These are phyloP conservation scores for Aeminium ludgeri DNA, from an alignment of 495 filamentous ascomycete genomes.

Conservation along the genomic window DNA sequence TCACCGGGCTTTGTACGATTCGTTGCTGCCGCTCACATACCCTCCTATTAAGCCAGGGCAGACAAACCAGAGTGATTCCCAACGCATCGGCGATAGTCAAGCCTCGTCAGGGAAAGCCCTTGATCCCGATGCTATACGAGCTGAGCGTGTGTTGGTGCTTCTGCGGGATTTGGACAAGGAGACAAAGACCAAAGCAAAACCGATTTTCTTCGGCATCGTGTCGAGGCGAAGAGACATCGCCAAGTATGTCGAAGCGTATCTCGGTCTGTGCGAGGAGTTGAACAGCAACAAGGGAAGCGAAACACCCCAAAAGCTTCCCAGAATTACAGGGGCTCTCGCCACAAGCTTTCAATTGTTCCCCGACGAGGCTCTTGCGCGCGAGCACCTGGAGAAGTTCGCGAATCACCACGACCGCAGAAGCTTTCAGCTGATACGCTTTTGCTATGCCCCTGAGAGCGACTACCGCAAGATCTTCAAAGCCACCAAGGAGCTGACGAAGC, in stretches of 20 bases:
- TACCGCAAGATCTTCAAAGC: slow-evolving; percentile 80
- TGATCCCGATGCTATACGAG: slow-evolving; percentile 70
- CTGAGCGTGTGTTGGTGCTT: slow-evolving; percentile 68
- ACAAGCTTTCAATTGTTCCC: slow-evolving; percentile 43
- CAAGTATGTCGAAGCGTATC: slow-evolving; percentile 49
- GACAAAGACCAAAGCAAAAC: slow-evolving; percentile 40
- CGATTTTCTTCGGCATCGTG: slow-evolving; percentile 79
- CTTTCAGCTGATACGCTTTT: slow-evolving; percentile 76
- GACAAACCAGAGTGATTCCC: slow-evolving; percentile 26
- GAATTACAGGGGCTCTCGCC: slow-evolving; percentile 47
- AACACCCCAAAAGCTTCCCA: slow-evolving; percentile 49
- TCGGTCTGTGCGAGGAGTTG: slow-evolving; percentile 68
- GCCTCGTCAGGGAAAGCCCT: slow-evolving; percentile 30
- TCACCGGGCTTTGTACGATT: slow-evolving; percentile 74
- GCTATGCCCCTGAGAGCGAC: slow-evolving; percentile 72
- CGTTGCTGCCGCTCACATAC: slow-evolving; percentile 67
- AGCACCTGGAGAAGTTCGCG: slow-evolving; percentile 76
- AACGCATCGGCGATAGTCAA: slow-evolving; percentile 36
- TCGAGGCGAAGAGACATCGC: slow-evolving; percentile 52
- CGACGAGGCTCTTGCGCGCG: slow-evolving; percentile 45
- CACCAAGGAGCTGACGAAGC: slow-evolving; percentile 75
- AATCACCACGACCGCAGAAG: slow-evolving; percentile 79
- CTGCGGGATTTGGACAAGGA: slow-evolving; percentile 54
- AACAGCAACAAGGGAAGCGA: slow-evolving; percentile 63
- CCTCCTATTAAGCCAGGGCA: slow-evolving; percentile 64